Evolutionary conservation across 805 yeast genomes (phyloP).

Genomic region (Starmera caribaea): DNA sequence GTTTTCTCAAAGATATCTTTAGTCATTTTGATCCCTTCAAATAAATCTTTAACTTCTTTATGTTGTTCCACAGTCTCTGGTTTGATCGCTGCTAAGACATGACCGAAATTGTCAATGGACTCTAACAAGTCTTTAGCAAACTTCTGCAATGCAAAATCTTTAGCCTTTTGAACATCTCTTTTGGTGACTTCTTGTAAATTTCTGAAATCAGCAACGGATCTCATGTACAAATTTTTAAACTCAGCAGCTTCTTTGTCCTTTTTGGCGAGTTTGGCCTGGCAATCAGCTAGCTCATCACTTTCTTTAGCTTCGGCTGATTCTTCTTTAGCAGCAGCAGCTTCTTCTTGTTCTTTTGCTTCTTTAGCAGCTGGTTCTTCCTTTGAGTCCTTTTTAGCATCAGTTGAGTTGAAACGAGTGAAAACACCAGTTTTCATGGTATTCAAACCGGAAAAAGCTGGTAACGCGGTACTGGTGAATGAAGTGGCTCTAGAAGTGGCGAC

Average conservation of each 20-base stretch:
- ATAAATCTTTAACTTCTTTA: constrained; percentile 35
- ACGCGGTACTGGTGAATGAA: too few relatives aligned
- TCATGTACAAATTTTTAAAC: constrained; percentile 17
- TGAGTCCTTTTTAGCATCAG: neutral
- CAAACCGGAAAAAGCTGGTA: too few relatives aligned
- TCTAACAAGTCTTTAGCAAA: constrained; percentile 20
- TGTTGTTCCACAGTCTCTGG: constrained; percentile 14
- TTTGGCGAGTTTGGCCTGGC: constrained; percentile 7
- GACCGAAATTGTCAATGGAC: constrained; percentile 20
- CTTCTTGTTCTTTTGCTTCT: neutral
- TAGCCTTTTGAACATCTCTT: constrained; percentile 20
- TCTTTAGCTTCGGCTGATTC: neutral
- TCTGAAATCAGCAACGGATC: constrained; percentile 21
- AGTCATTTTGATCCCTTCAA: constrained; percentile 44
- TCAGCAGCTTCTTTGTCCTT: constrained; percentile 14
- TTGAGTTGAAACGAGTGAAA: too few relatives aligned
- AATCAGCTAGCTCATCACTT: constrained; percentile 6
- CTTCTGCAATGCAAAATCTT: constrained; percentile 19
- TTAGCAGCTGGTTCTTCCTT: too few relatives aligned
- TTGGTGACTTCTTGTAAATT: constrained; percentile 21
- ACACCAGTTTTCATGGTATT: too few relatives aligned
- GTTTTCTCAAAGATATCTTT: constrained; percentile 40
- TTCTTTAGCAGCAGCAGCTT: constrained; percentile 4
- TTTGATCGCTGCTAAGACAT: constrained; percentile 17
- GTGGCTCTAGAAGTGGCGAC: too few relatives aligned